Evolutionary conservation across 2,329 filamentous ascomycete species (phyloP).

Genomic region (Fusarium albosuccineum): DNA sequence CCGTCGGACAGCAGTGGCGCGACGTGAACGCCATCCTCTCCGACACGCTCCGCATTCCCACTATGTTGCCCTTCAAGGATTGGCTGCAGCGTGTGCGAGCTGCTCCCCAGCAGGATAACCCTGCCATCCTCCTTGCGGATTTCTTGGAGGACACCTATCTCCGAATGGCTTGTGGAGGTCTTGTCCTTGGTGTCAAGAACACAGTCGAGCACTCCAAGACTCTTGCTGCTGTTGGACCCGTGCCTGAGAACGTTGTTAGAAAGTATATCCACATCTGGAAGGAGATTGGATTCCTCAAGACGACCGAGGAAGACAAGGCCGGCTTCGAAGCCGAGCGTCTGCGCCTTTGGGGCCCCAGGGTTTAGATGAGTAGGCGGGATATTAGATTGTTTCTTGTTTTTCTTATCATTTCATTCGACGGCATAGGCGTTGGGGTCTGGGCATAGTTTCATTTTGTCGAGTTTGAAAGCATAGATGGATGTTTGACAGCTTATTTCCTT

Average conservation of each 20-base stretch:
- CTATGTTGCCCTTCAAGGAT: constrained; percentile 19
- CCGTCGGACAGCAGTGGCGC: constrained; percentile 33
- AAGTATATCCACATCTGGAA: constrained; percentile 44
- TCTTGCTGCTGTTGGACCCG: constrained; percentile 15
- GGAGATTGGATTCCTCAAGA: constrained; percentile 41
- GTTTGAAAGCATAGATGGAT: no score
- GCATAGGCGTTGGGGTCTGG: no score
- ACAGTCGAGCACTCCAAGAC: constrained; percentile 35
- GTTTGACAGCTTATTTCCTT: no score
- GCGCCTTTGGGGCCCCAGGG: constrained; percentile 25
- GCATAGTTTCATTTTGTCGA: no score
- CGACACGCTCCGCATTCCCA: constrained; percentile 16
- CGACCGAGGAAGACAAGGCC: constrained; percentile 27
- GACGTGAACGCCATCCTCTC: constrained; percentile 33
- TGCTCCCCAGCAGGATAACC: constrained; percentile 33
- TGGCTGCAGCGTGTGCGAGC: constrained; percentile 28
- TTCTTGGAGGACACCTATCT: constrained; percentile 27
- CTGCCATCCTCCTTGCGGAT: constrained; percentile 13
- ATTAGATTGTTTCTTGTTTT: no score
- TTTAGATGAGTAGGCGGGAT: not conserved
- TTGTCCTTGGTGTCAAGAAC: constrained; percentile 22
- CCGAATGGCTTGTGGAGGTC: constrained; percentile 30
- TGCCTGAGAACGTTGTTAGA: constrained; percentile 26
- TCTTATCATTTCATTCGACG: no score
- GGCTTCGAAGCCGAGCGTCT: constrained; percentile 29